Base-by-base conservation (phyloP, 305 asterid species). In the Solanum aculeatissimum region DNA sequence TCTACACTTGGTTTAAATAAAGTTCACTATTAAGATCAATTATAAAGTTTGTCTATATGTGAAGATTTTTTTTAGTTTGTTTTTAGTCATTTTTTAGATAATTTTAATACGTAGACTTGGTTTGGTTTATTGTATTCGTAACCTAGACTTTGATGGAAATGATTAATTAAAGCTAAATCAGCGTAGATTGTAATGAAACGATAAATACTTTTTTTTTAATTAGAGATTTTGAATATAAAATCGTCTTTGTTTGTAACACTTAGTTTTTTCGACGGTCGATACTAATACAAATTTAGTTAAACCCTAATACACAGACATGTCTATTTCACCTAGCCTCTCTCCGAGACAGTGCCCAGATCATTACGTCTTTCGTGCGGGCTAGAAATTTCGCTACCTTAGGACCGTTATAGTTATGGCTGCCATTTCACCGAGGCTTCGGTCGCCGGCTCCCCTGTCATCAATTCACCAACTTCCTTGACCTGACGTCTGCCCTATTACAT, bases 211-310 rank as follows among this genome's bases (percentile, higher is more conserved):
- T 58, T 8, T 58, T 40, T 1, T 45, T 45, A 0, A 60, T 1
- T 6, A 1, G 0, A 25, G 0, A 12, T 62, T 1, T 62, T 1
- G 5, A 2, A 58, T n/a, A 58, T 21, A 7, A 0, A 23, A 60
- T 60, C 1, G 0, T 0, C 1, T 25, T 0, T 63, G 40, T 63
- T 13, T 13, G 7, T 1, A 0, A 5, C 1, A 9, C 9, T 60
- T 4, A 25, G 0, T 63, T 63, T 63, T 0, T 0, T n/a, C n/a
- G 1, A 0, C 0, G 2, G 0, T 27, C 9, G 1, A 25, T 0
- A 27, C 0, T 12, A 3, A 27, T 7, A 1, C 4, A 65, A 4
- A 4, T 32, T 66, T 66, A 18, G 4, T 71, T 9, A 5, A n/a
- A 29, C 0, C 0, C 2, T 6, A 71, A n/a, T 71, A 42, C 0